Evolutionary conservation across 257 asterid species (phyloP), one percentile per base, ranked within the genome.

Genomic region (Vinca minor): DNA sequence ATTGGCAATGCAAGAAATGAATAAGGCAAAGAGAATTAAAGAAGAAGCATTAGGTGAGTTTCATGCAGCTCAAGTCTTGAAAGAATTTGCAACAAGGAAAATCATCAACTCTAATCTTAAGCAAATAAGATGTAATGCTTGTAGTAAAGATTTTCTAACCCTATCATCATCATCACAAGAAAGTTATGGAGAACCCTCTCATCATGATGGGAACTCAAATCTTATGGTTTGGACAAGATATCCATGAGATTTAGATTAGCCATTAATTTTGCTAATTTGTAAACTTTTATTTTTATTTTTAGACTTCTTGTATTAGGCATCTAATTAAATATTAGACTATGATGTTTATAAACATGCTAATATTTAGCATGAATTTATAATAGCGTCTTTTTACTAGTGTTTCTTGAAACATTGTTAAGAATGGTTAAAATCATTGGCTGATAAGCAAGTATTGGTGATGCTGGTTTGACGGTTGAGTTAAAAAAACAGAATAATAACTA

Each of bases 1-100:
- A 60, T 53, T 74, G 56, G 80, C 83, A 38, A 78, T 67, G 35
- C 71, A 67, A 35, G 83, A 78, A 12, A 74, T 78, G 80, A 61
- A 66, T 12, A 71, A 65, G 38, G 83, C 83, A 32, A 65, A 56
- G 41, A 70, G 53, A 34, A 78, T 78, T 36, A 74, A 62, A 65
- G 77, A 78, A 65, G 67, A 76, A 58, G 76, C 69, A 32, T 32
- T 71, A 17, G 62, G 44, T 8, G 74, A 68, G 25, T 68, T 41
- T 13, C 69, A 71, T 61, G 66, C 65, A 44, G 72, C 68, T 31
- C 65, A 70, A 57, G 29, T 65, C 12, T 29, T 66, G 3, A 71
- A 66, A 67, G 76, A 66, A 61, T 38, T 70, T 39, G 34, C 69
- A 29, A 63, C 70, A 65, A 60, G 66, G 59, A 70, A 52, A 23